phyloP scores from a whole-genome alignment of 352 stramenopile species.

The Globisporangium camurandrum region DNA sequence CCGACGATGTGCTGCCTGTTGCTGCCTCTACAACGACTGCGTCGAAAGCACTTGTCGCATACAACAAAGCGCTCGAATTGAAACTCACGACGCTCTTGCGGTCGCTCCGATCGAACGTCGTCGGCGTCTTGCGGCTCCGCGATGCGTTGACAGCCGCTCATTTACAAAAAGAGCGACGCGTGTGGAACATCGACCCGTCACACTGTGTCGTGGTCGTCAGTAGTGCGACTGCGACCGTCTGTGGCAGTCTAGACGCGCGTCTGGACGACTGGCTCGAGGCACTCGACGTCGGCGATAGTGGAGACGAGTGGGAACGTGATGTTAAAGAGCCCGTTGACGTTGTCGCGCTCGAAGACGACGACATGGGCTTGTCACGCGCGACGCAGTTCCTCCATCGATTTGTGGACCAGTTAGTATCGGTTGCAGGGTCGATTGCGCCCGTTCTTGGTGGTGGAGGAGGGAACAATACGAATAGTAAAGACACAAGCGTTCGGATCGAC shows the following conservation, averaged over 20 bases:
- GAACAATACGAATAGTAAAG: constrained; percentile 19
- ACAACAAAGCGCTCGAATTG: constrained; percentile 49
- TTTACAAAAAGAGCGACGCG: constrained; percentile 53
- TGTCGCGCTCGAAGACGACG: constrained; percentile 42
- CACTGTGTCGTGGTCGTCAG: constrained; percentile 66
- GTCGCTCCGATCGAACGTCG: constrained; percentile 40
- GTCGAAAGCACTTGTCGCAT: constrained; percentile 36
- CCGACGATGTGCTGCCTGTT: constrained; percentile 32
- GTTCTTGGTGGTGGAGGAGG: background rate
- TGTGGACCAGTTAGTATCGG: constrained; percentile 47
- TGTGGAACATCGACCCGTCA: constrained; percentile 62
- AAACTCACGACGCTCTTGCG: constrained; percentile 44
- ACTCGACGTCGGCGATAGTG: constrained; percentile 23
- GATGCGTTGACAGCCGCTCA: constrained; percentile 44
- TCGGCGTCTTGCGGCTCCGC: constrained; percentile 46
- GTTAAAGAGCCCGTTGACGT: constrained; percentile 31
- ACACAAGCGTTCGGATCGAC: constrained; percentile 34
- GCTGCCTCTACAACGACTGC: constrained; percentile 17
- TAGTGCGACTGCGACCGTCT: constrained; percentile 14
- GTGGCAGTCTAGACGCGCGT: constrained; percentile 24
- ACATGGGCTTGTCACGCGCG: constrained; percentile 44
- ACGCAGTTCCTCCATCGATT: constrained; percentile 53
- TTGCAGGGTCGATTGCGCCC: constrained; percentile 6
- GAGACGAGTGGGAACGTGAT: constrained; percentile 10
- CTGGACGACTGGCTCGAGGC: constrained; percentile 36